Base-by-base conservation (phyloP, 1,139 yeast species). In the Dujonia santamariae region DNA sequence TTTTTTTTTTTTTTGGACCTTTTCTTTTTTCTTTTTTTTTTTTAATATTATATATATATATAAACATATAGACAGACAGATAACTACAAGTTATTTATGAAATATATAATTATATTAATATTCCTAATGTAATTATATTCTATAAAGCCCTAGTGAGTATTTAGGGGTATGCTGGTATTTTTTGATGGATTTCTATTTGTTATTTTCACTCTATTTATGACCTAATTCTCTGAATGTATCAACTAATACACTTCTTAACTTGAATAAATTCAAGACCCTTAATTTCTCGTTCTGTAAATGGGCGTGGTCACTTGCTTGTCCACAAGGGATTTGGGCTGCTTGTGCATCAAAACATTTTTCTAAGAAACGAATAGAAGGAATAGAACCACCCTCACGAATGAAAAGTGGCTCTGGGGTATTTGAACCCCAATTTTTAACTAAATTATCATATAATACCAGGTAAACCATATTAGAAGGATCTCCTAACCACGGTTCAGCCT, bases 401-500 rank as follows among this genome's bases (percentile, higher is more conserved):
- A 80, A 82, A 30, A 92, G 63, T 0, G 97, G 97, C 36, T 78
- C 80, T 3, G 61, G 54, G 20, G 71, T 69, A 4, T 67, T 67
- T 57, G 74, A 63, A 7, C 72, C 77, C 92, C 94, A 82, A 38
- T 80, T 80, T 4, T 62, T 54, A 28, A 62, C 57, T 23, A 90
- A 65, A 32, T 85, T 85, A 19, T 74, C 62, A 35, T 69, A 68
- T 26, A 90, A 63, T 7, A 83, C 67, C 45, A 75, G 69, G 56
- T 85, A 92, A 1, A 90, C 86, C 27, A 70, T 70, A 51, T 85
- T 88, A 8, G 69, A 57, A 4, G 92, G 85, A 47, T 92, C 88
- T 4, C 97, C 97, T 9, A 92, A 63, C 98, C 98, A 92, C 2
- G 97, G 95, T 50, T 90, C 97, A 0, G 96, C 95, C 50, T 84